Evolutionary conservation across 129 eudicot genomes (phyloP).

Genomic region (Flaveria trinervia): DNA sequence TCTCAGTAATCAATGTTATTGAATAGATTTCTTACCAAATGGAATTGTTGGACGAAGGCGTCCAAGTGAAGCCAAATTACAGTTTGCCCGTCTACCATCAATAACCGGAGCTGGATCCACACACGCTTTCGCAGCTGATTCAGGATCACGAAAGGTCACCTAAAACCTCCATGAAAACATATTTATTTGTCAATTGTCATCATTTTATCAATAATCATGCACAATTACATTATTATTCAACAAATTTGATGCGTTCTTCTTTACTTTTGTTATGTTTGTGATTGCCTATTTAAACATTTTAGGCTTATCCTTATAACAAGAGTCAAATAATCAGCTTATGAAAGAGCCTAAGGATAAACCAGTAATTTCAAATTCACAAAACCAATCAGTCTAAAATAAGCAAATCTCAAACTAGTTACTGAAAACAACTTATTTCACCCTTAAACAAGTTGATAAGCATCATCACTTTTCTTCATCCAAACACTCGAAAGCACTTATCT

Average conservation of each 20-base stretch:
- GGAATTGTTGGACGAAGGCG: constrained; percentile 74
- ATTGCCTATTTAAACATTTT: neutral
- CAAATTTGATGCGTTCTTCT: neutral
- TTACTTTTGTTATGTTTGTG: neutral
- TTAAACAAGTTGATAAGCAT: neutral
- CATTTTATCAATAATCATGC: neutral
- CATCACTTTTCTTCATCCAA: neutral
- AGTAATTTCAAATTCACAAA: neutral
- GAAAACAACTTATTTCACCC: neutral
- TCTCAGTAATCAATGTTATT: neutral
- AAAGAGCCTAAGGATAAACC: neutral
- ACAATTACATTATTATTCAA: neutral
- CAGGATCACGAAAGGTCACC: constrained; percentile 99
- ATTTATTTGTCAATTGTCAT: constrained; percentile 14
- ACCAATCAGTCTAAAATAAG: neutral
- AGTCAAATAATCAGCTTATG: neutral
- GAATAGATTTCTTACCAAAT: constrained; percentile 48
- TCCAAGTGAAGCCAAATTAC: constrained; percentile 95
- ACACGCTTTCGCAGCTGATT: constrained; percentile 86
- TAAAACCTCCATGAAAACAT: constrained; percentile 67
- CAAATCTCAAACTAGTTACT: constrained; percentile 8
- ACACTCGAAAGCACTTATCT: neutral
- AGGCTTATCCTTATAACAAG: neutral
- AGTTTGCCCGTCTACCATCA: constrained; percentile 92
- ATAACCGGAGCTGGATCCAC: constrained; percentile 82